Evolutionary conservation across 2,329 filamentous ascomycete species (phyloP), one percentile per base, ranked within the genome.

Genomic region (Ilyonectria sp.): DNA sequence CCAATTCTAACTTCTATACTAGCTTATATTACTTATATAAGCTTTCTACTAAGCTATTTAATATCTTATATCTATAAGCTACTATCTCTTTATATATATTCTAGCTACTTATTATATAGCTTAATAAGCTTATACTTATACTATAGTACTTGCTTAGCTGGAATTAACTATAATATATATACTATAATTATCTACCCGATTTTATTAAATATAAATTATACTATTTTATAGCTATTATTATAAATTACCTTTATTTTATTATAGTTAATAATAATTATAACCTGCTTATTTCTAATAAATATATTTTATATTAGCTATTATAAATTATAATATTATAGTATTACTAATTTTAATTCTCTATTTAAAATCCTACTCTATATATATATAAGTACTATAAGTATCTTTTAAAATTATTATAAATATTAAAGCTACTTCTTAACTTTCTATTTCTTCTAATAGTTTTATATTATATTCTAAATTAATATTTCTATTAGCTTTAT

Each of bases 211-310:
- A 56, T 7, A 9, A 56, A 44, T 6, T n/a, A n/a, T 44, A 10
- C 9, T 10, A 56, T 6, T 13, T 56, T 56, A 10, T n/a, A 6
- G 37, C 37, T 13, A 19, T 56, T 56, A 19, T 56, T 23, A 6
- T n/a, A 9, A 5, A 56, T 56, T 43, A 6, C 21, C 37, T 56
- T 44, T n/a, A 56, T 56, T 8, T 56, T 56, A 17, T 56, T 13
- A 6, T 9, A 4, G 23, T 56, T 21, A 43, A 10, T 56, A 11
- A 56, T n/a, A 29, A 56, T 6, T 29, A 56, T 56, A 4, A 19
- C 37, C 23, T 56, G n/a, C 6, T 6, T 11, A 29, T 56, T 8
- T 13, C 44, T 19, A 29, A 56, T 31, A 44, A 56, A 56, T 26
- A 56, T 13, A 19, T 56, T 56, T 2, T 17, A 29, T 29, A 56